These are phyloP conservation scores for Condylostoma magnum DNA, from an alignment of 169 alveolate species.

Conservation along the genomic window DNA sequence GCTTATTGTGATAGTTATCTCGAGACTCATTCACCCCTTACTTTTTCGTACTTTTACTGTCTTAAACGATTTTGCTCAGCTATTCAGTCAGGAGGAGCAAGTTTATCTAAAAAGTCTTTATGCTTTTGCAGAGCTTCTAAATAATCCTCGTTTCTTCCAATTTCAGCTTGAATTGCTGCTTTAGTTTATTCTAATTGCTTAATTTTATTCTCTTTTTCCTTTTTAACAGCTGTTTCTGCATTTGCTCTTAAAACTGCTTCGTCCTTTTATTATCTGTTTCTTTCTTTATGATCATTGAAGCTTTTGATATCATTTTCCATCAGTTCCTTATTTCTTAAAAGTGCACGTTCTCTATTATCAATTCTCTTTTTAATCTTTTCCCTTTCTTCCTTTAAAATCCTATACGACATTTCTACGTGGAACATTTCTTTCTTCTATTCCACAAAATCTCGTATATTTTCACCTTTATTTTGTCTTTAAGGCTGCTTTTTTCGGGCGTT, in stretches of 20 bases:
- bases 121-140: slow-evolving; percentile 37
- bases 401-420: slow-evolving; percentile 45
- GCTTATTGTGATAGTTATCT: not conserved
- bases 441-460: slow-evolving; percentile 45
- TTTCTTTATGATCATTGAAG: slow-evolving; percentile 40
- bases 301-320: slow-evolving; percentile 40
- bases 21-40: not conserved
- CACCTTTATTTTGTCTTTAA: slow-evolving; percentile 40
- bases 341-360: slow-evolving; percentile 40
- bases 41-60: not conserved
- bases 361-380: slow-evolving; percentile 37
- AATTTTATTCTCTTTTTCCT: slow-evolving; percentile 35
- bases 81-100: slow-evolving; percentile 41
- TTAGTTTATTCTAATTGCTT: slow-evolving; percentile 40
- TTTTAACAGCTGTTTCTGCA: slow-evolving; percentile 14
- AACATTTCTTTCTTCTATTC: slow-evolving; percentile 62
- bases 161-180: slow-evolving; percentile 38
- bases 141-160: slow-evolving; percentile 41
- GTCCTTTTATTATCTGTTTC: slow-evolving; percentile 9
- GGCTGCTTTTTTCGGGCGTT: slow-evolving; percentile 37
- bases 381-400: slow-evolving; percentile 51
- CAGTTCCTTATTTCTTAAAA: slow-evolving; percentile 24
- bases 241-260: slow-evolving; percentile 31
- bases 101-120: slow-evolving; percentile 32
- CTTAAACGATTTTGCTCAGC: not conserved